These are phyloP conservation scores for Nyssa sinensis DNA, from an alignment of 148 eudicot genomes.

Conservation along the genomic window DNA sequence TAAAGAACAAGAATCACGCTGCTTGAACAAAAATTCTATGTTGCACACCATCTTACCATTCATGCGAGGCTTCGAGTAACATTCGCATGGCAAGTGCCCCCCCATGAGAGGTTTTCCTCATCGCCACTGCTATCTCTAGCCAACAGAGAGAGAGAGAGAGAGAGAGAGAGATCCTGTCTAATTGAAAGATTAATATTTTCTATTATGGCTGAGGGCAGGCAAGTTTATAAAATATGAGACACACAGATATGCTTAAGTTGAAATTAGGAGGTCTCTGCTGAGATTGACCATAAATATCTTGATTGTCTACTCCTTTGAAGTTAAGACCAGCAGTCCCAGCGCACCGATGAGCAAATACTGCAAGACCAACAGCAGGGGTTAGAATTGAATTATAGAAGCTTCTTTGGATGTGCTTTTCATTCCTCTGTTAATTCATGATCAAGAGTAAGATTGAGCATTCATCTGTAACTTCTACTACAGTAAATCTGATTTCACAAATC, in stretches of 20 bases:
- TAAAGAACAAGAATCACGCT: no score
- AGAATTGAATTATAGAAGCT: slow-evolving; percentile 12
- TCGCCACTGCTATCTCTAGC: no score
- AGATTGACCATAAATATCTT: not conserved
- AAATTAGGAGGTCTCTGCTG: not conserved
- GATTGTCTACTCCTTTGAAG: slow-evolving; percentile 38
- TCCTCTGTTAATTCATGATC: not conserved
- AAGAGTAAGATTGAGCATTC: not conserved
- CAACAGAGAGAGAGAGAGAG: not conserved
- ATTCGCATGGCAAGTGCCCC: no score
- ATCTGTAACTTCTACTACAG: not conserved
- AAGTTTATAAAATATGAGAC: not conserved
- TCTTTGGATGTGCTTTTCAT: not conserved
- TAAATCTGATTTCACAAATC: no score
- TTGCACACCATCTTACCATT: no score
- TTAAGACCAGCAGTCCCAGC: slow-evolving; percentile 45
- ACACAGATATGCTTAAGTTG: not conserved
- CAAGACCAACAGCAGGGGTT: slow-evolving; percentile 17
- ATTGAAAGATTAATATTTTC: not conserved
- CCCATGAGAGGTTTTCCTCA: no score
- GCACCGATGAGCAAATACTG: slow-evolving; percentile 54
- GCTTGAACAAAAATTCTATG: no score
- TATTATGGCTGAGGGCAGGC: not conserved
- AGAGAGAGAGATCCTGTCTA: not conserved
- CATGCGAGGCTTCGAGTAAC: no score